Evolutionary conservation across 768 basidiomycete genomes (phyloP), one percentile per base, ranked within the genome.

Genomic region (Pleurotus tuber-regium): DNA sequence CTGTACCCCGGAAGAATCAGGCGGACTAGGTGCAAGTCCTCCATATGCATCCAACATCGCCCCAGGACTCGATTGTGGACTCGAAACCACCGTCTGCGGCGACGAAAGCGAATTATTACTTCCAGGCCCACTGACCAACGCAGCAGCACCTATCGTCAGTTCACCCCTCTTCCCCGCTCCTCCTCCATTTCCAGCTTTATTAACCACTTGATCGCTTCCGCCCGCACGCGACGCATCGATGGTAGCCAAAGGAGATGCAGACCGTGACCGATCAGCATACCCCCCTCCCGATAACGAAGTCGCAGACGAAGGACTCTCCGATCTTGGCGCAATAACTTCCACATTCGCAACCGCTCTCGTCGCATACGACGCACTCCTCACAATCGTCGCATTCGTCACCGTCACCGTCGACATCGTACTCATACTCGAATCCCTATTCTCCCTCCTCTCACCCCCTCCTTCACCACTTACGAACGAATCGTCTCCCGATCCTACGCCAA

Each of bases 341-440:
- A 82, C 71, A 38, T 76, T 78, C n/a, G 82, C 81, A 8, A 77
- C 70, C 10, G 79, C 73, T 44, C 77, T 68, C 51, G 78, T 69
- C 21, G 74, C 79, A 9, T 83, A 65, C 18, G 71, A 75, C 7
- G 72, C 77, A 47, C 69, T 70, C 43, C 75, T 65, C 5, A 79
- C 75, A 43, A 79, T 70, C 7, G 69, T 70, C 11, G 71, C 61
- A 14, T 66, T 54, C 2, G 64, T 61, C 12, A 82, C 74, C 2
- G 79, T 81, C 14, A 68, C 63, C 10, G 63, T 70, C 5, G 73
- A 73, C 48, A 78, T 56, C 11, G 76, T 77, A 19, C 76, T 75
- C 9, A 72, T 65, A 53, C 65, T 74, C 10, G 79, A 79, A 57
- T 77, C 73, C 43, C 76, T 59, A 50, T 71, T 73, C 8, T 66